Evolutionary conservation across 208 protist species (phyloP), one percentile per base, ranked within the genome.

Genomic region (Trichomonas gallinae): DNA sequence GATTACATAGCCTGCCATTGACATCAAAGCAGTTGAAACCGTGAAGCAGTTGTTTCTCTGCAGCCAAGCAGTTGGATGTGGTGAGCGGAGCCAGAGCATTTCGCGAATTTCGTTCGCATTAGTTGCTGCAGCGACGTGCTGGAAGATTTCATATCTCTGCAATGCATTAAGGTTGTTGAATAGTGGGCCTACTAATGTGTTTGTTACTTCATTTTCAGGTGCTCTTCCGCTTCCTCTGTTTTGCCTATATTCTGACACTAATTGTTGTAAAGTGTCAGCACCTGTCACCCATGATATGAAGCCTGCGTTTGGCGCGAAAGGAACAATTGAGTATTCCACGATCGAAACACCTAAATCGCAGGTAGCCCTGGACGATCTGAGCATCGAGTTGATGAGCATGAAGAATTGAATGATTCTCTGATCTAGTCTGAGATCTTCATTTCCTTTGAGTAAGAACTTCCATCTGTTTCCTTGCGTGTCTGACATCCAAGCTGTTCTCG

Each of bases 321-420:
- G 96, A 63, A 88, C 72, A 58, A 96, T 87, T 36, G 63, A 31
- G 36, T 96, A 96, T 38, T 63, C 45, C 13, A 58, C 21, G 26
- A 96, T 96, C 3, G 63, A 40, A 45, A 96, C 45, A 58, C 45
- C 45, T 6, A 58, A n/a, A 40, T 87, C 72, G 40, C 26, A 10
- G 51, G 49, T 96, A 13, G 85, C 42, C n/a, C 45, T 34, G 23
- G 38, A 46, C 23, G 45, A 51, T 34, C 17, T 44, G 13, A 88
- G 15, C 10, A 83, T 51, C 10, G 96, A 88, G 26, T 82, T 96
- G 31, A 96, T 87, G 9, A 96, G 38, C 36, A 44, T 49, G 63
- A 96, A 96, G 9, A 89, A 88, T 48, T 96, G 63, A 36, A 96
- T 96, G 34, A 96, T 87, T 83, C 96, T 21, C n/a, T 96, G 63